phyloP scores from a whole-genome alignment of 2,329 filamentous ascomycete genomes.

The Fusarium sp. region DNA sequence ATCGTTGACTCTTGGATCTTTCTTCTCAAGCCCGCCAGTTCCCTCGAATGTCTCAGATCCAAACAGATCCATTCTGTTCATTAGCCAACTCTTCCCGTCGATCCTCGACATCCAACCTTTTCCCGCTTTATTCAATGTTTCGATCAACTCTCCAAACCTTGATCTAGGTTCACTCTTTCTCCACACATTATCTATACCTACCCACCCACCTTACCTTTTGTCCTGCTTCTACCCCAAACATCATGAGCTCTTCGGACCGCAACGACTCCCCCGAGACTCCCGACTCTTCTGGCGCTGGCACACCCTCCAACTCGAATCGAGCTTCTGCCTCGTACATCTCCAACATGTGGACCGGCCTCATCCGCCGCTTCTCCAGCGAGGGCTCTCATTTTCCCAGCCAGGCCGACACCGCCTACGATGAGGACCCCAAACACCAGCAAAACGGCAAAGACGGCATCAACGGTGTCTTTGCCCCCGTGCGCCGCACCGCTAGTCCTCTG shows the following conservation, averaged over 20 bases:
- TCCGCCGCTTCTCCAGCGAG: constrained; percentile 73
- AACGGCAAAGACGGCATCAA: constrained; percentile 59
- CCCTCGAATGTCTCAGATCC: constrained; percentile 19
- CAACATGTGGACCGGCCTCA: constrained; percentile 69
- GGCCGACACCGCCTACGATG: constrained; percentile 40
- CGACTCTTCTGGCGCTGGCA: constrained; percentile 40
- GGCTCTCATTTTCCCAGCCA: constrained; percentile 48
- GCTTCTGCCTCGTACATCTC: constrained; percentile 44
- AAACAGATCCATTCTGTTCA: constrained; percentile 3
- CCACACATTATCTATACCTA: neutral
- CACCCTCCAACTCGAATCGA: constrained; percentile 38
- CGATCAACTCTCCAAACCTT: neutral
- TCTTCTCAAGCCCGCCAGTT: neutral
- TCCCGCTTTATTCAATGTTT: constrained; percentile 8
- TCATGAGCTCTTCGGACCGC: constrained; percentile 39
- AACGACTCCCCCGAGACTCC: constrained; percentile 37
- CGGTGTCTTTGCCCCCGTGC: constrained; percentile 64
- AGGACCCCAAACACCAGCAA: constrained; percentile 20
- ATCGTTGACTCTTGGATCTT: neutral
- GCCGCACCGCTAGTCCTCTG: constrained; percentile 79
- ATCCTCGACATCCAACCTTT: neutral
- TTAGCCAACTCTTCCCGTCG: neutral
- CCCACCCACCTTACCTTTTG: neutral
- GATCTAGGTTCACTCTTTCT: constrained; percentile 4
- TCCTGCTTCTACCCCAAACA: neutral